Conservation (phyloP, 2,329 filamentous ascomycete species). For the Pyricularia pennisetigena region DNA sequence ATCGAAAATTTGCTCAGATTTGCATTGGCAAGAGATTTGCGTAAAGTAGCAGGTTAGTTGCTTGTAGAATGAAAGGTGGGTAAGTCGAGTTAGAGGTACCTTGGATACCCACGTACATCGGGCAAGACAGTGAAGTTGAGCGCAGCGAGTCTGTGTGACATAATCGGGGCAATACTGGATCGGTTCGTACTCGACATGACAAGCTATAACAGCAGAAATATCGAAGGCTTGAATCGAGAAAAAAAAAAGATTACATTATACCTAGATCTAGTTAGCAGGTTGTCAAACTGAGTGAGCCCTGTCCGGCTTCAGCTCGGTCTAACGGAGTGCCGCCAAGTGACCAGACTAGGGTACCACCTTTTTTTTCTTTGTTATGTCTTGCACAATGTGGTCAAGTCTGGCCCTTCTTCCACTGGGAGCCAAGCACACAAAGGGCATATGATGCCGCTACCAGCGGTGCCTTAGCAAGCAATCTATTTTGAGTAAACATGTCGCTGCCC, state of each 20-base stretch:
- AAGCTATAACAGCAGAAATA: neutral
- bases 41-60: neutral
- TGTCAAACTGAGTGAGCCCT: neutral
- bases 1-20: neutral
- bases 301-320: neutral
- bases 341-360: neutral
- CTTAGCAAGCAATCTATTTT: neutral
- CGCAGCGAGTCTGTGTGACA: neutral
- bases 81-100: neutral
- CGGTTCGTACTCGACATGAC: neutral
- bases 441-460: neutral
- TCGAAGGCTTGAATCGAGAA: neutral
- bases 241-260: neutral
- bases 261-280: neutral
- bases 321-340: neutral
- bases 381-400: neutral
- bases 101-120: neutral
- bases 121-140: neutral
- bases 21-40: neutral
- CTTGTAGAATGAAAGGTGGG: neutral
- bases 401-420: neutral
- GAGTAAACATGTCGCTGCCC: neutral
- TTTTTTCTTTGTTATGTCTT: neutral
- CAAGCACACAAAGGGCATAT: neutral
- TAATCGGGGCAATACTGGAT: neutral